phyloP scores from a whole-genome alignment of 2,329 filamentous ascomycete genomes.

The Corniculantispora saksenae region DNA sequence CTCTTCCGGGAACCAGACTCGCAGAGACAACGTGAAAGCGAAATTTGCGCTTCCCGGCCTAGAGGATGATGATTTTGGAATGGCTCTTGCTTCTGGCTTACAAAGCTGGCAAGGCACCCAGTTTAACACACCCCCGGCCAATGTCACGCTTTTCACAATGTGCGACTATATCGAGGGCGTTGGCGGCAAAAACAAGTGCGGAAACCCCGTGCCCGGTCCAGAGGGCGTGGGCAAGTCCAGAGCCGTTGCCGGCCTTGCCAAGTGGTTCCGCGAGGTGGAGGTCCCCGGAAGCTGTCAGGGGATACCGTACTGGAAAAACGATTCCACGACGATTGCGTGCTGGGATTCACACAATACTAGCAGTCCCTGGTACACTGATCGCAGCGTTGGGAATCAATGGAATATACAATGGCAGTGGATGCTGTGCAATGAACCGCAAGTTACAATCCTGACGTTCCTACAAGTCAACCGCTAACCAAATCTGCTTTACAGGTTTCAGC shows the following conservation, averaged over 20 bases:
- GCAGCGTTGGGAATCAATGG: slow-evolving; percentile 4
- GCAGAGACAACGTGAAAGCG: slow-evolving; percentile 29
- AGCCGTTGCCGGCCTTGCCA: slow-evolving; percentile 1
- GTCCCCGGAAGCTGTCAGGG: slow-evolving; percentile 10
- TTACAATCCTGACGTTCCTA: background rate
- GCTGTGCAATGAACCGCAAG: slow-evolving; percentile 19
- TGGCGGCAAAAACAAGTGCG: background rate
- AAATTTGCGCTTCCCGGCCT: slow-evolving; percentile 46
- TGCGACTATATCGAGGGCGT: slow-evolving; percentile 33
- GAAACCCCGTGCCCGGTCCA: background rate
- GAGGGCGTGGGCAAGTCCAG: slow-evolving; percentile 13
- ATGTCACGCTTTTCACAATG: slow-evolving; percentile 35
- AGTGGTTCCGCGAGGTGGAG: slow-evolving; percentile 14
- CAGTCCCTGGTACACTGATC: slow-evolving; percentile 14
- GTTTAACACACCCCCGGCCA: slow-evolving; percentile 35
- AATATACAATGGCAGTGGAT: slow-evolving; percentile 19
- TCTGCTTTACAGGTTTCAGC: slow-evolving; percentile 13
- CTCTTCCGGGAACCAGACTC: slow-evolving; percentile 3
- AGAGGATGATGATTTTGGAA: slow-evolving; percentile 53
- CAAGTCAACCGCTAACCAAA: background rate
- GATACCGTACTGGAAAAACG: slow-evolving; percentile 5
- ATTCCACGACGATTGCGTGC: background rate
- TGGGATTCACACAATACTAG: slow-evolving; percentile 12
- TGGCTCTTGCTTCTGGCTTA: slow-evolving; percentile 32
- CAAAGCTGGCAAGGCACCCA: slow-evolving; percentile 40